Conservation (phyloP, 179 eudicot genomes). For the Vitellaria paradoxa region DNA sequence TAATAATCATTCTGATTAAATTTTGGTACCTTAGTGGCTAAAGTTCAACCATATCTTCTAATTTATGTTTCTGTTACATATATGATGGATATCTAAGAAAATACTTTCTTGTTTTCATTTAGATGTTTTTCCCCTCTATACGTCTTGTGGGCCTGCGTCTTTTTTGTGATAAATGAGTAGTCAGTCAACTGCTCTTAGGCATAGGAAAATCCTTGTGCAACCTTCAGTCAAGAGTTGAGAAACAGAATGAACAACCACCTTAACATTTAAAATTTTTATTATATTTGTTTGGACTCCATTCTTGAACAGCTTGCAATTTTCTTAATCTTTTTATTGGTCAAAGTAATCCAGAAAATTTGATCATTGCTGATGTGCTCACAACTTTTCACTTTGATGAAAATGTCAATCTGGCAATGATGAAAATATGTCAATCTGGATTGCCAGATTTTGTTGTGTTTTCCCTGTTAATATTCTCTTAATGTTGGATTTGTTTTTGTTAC, state of each 20-base stretch:
- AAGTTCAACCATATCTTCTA: neutral
- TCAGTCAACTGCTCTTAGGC: neutral
- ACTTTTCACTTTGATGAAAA: neutral
- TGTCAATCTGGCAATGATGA: neutral
- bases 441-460: neutral
- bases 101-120: neutral
- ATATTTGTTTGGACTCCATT: neutral
- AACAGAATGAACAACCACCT: neutral
- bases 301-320: neutral
- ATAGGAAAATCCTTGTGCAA: neutral
- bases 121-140: neutral
- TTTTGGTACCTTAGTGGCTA: neutral
- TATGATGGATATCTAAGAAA: neutral
- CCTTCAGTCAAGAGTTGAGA: neutral
- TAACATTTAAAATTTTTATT: no score
- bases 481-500: slow-evolving; percentile 7
- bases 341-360: no score
- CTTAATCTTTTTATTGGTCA: no score
- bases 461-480: neutral
- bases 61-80: neutral
- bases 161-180: neutral
- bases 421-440: neutral
- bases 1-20: neutral
- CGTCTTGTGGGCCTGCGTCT: neutral
- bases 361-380: neutral